A percentile compares a stretch with the other conserved stretches of the same genome.
Conservation (phyloP, 176 grass and related monocot species). For the Raddia guianensis region DNA sequence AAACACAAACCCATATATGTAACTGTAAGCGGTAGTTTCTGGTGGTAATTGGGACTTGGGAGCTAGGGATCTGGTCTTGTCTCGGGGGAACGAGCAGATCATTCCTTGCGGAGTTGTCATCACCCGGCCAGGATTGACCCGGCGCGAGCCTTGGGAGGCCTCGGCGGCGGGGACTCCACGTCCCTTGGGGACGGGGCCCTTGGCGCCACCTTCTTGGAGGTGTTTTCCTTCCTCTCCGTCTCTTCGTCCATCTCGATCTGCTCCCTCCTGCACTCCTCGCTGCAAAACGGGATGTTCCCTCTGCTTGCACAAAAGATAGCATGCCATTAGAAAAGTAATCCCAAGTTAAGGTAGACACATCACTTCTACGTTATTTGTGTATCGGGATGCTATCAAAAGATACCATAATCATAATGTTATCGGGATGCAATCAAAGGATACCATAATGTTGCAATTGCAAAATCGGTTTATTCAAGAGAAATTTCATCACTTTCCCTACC, state of each 20-base stretch:
- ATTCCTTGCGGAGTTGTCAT: not conserved
- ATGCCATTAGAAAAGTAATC: not conserved
- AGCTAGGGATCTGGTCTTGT: conserved; percentile 30
- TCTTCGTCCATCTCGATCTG: conserved; percentile 72
- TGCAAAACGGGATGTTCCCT: conserved; percentile 72
- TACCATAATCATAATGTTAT: not conserved
- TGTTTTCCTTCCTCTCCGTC: conserved; percentile 48
- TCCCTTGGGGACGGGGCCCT: conserved; percentile 27
- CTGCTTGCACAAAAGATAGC: conserved; percentile 27
- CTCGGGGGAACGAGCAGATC: conserved; percentile 26
- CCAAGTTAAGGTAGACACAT: not conserved
- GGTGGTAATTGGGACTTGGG: not conserved
- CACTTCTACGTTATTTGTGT: not conserved
- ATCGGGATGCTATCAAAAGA: not conserved
- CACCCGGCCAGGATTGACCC: conserved; percentile 64
- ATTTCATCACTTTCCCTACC: not conserved
- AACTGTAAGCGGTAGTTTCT: conserved; percentile 25
- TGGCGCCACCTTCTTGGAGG: conserved; percentile 39
- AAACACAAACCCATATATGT: conserved; percentile 61
- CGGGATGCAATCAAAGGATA: not conserved
- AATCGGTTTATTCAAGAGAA: not conserved
- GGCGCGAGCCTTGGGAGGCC: conserved; percentile 51
- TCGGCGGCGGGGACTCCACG: conserved; percentile 43
- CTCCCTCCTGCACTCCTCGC: conserved; percentile 67
- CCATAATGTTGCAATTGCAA: not conserved